Conservation (phyloP, 176 grass and related monocot species). For the Oryza longistaminata region DNA sequence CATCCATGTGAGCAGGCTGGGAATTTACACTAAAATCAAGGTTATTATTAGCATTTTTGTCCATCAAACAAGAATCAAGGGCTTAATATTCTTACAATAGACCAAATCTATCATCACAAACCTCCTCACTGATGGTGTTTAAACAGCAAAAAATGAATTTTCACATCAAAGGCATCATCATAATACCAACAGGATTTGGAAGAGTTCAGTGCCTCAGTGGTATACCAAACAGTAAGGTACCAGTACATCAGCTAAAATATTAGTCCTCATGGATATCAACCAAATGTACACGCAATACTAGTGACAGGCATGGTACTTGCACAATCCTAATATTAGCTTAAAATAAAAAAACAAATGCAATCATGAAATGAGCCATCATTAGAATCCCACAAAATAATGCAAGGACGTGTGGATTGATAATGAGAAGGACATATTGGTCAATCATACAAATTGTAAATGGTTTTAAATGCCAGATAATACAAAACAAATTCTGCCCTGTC, state of each 20-base stretch:
- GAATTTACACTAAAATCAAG: no score
- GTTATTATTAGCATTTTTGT: no score
- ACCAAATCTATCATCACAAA: no score
- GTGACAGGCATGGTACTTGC: neutral
- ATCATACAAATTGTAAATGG: constrained; percentile 1
- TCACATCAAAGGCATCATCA: no score
- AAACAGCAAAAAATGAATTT: no score
- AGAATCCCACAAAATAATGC: no score
- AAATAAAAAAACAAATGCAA: neutral
- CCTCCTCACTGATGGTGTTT: no score
- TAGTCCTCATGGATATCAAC: neutral
- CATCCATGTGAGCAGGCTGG: neutral
- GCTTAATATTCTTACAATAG: no score
- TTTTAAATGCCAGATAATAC: constrained; percentile 11
- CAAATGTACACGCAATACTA: neutral
- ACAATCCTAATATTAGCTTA: neutral
- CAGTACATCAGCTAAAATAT: neutral
- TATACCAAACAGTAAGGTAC: neutral
- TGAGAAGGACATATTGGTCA: neutral
- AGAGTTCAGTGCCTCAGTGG: neutral
- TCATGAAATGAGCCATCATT: no score
- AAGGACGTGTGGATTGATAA: neutral
- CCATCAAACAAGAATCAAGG: no score
- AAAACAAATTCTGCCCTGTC: neutral
- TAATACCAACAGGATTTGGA: neutral